Base-by-base conservation (phyloP, 2,329 filamentous ascomycete genomes). In the Rhexocercosporidium sp. region DNA sequence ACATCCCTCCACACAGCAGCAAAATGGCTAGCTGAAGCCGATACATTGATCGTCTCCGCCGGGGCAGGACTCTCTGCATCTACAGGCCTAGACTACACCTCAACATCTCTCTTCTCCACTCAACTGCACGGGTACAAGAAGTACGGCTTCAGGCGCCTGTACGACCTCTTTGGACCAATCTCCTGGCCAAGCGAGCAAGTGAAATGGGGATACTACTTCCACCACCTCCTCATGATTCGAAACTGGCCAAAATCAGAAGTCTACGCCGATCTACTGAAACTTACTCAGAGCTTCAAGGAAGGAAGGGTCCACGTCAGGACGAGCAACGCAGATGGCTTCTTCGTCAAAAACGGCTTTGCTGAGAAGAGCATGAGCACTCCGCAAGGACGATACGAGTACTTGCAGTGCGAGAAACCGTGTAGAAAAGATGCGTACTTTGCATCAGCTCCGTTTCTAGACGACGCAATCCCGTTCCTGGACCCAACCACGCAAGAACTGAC, bases 191-290 rank as follows among this genome's bases (percentile, higher is more conserved):
- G 44, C n/a, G 47, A 62, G 18, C 18, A 41, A 16, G 60, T 49
- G 37, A 37, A 49, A 27, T 62, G 60, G 60, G 60, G 60, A 34
- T 62, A 62, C 16, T 62, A 41, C 60, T 62, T 62, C 60, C 1
- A 62, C 34, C 60, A 62, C 22, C 20, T 62, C 8, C 46, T 27
- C 22, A 62, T 62, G 46, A 44, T 62, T 3, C 47, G 60, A 11
- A 39, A 62, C 2, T 62, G 60, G 60, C 60, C 60, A 8, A 44
- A 39, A 4, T 62, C 60, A 9, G 14, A 22, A n/a, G 60, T 54
- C 1, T 62, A 62, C 25, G 27, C 16, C 3, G 25, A 54, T 14
- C 20, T 62, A 4, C 60, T 62, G 16, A 34, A 47, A 2, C 27
- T 62, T 1, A 12, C 60, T 1, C 5, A 54, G 3, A 27, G 11